These are phyloP conservation scores for Nakazawaea ishiwadae DNA, from an alignment of 805 yeast genomes.

Conservation along the genomic window DNA sequence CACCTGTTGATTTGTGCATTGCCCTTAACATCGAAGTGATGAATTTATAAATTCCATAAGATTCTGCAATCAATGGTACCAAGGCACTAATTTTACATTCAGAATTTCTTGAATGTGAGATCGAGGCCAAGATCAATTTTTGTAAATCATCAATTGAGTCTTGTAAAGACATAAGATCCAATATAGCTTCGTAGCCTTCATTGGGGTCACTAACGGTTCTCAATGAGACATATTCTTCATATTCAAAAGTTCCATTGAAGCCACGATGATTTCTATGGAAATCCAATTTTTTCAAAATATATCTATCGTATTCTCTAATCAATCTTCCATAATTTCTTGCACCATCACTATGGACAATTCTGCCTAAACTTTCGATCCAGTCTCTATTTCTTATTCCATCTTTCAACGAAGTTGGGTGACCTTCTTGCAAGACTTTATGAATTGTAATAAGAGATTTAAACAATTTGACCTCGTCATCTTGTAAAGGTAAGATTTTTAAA, in stretches of 20 bases:
- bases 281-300: conserved; percentile 64
- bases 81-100: conserved; percentile 84
- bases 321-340: conserved; percentile 62
- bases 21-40: conserved; percentile 88
- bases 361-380: conserved; percentile 71
- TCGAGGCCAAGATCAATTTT: conserved; percentile 66
- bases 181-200: conserved; percentile 87
- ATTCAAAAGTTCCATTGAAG: conserved; percentile 93
- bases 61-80: conserved; percentile 86
- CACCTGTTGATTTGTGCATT: conserved; percentile 66
- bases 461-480: conserved; percentile 74
- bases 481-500: conserved; percentile 73
- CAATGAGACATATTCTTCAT: conserved; percentile 88
- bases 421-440: conserved; percentile 95
- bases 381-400: conserved; percentile 78
- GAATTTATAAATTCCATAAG: conserved; percentile 90
- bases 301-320: conserved; percentile 71
- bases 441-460: conserved; percentile 82
- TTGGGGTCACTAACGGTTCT: conserved; percentile 89
- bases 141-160: conserved; percentile 79
- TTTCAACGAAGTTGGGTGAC: conserved; percentile 79
- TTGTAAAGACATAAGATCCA: conserved; percentile 82
- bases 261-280: conserved; percentile 85
- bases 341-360: conserved; percentile 42
- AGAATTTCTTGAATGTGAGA: conserved; percentile 50